phyloP scores from a whole-genome alignment of 257 asterid species.

The Solanum boliviense region DNA sequence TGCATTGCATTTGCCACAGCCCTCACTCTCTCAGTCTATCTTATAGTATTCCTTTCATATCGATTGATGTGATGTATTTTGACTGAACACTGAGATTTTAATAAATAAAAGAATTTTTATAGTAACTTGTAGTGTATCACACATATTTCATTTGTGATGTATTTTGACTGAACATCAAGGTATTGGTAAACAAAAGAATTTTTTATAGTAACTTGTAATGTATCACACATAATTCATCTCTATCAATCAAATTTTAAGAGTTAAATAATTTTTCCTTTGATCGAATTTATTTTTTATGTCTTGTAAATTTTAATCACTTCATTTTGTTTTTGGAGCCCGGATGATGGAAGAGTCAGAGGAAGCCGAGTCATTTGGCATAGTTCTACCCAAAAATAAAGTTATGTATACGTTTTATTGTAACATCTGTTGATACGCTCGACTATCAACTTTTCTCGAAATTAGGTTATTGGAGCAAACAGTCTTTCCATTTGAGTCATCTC shows the following conservation, averaged over 20 bases:
- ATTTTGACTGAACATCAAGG: too few species aligned
- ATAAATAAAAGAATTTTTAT: background rate
- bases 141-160: background rate
- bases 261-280: background rate
- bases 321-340: background rate
- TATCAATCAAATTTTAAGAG: background rate
- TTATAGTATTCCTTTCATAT: background rate
- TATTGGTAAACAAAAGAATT: background rate
- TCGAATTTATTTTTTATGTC: too few species aligned
- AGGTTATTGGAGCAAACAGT: too few species aligned
- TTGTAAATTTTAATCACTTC: background rate
- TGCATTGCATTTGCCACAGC: constrained; percentile 5
- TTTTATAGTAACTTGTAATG: background rate
- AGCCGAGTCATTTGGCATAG: background rate
- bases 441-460: background rate
- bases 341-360: background rate
- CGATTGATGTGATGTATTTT: background rate
- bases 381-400: background rate
- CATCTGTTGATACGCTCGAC: background rate
- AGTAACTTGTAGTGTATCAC: background rate
- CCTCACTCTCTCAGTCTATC: background rate
- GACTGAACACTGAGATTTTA: background rate
- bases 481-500: background rate
- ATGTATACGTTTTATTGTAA: too few species aligned
- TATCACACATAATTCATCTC: background rate